Conservation (phyloP, 2,329 filamentous ascomycete genomes). For the Trichoderma harzianum region DNA sequence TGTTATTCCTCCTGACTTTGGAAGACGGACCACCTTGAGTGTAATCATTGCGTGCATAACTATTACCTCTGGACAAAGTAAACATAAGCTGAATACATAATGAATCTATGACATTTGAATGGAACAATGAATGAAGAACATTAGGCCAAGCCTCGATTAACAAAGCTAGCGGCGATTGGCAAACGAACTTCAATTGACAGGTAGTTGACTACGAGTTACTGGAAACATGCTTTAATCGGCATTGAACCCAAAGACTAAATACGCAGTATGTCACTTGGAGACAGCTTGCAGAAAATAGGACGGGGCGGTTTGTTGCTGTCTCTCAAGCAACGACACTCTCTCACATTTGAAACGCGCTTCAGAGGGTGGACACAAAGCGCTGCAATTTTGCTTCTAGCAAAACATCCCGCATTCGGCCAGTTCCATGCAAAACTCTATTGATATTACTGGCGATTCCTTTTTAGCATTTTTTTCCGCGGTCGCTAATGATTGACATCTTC, state of each 20-base stretch:
- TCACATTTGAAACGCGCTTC: background rate
- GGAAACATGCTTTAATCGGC: background rate
- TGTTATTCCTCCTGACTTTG: background rate
- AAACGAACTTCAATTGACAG: background rate
- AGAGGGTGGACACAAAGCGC: background rate
- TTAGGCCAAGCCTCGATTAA: too few species aligned
- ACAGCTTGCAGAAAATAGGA: background rate
- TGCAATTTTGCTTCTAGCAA: background rate
- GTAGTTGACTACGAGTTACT: background rate
- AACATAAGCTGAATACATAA: background rate
- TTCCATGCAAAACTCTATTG: background rate
- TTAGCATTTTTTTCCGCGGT: background rate
- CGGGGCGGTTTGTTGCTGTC: background rate
- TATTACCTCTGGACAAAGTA: background rate
- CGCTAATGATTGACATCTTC: background rate
- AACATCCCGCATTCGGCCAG: background rate
- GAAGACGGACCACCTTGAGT: background rate
- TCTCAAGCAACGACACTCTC: background rate
- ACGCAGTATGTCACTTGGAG: background rate
- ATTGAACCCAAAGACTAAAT: background rate
- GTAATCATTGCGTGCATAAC: background rate
- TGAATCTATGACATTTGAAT: background rate
- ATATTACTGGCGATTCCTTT: background rate
- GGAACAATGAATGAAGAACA: too few species aligned
- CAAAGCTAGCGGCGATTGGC: background rate